phyloP scores from a whole-genome alignment of 495 filamentous ascomycete genomes.

The Aspergillus kassunensis region DNA sequence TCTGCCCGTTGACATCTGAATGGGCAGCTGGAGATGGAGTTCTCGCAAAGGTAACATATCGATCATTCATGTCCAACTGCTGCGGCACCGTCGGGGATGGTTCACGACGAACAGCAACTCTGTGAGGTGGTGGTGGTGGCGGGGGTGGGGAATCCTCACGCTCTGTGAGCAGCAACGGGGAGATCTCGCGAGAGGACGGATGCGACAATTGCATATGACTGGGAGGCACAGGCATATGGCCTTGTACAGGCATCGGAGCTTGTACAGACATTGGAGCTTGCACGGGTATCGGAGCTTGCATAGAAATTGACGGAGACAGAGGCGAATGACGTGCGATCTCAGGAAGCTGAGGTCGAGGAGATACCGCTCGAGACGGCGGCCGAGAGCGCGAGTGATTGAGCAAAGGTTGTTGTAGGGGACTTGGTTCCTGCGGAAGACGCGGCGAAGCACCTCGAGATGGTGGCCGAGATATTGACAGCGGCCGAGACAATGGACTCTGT shows the following conservation, averaged over 20 bases:
- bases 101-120: conserved; percentile 31
- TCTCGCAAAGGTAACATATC: conserved; percentile 44
- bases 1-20: conserved; percentile 62
- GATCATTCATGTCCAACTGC: conserved; percentile 47
- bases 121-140: conserved; percentile 40
- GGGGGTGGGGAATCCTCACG: conserved; percentile 46
- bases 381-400: conserved; percentile 5
- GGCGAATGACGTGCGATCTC: neutral
- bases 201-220: conserved; percentile 24
- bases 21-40: conserved; percentile 60
- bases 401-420: neutral
- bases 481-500: conserved; percentile 31
- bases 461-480: conserved; percentile 28
- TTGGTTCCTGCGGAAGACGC: conserved; percentile 8
- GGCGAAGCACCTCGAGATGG: conserved; percentile 29
- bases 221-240: conserved; percentile 8
- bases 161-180: conserved; percentile 30
- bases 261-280: neutral
- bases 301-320: neutral
- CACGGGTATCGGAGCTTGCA: neutral
- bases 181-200: conserved; percentile 33
- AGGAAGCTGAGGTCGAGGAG: conserved; percentile 20
- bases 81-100: conserved; percentile 32
- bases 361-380: conserved; percentile 15
- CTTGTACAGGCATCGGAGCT: conserved; percentile 22